These are phyloP conservation scores for Penicillium soppii DNA, from an alignment of 495 filamentous ascomycete species.

Conservation along the genomic window DNA sequence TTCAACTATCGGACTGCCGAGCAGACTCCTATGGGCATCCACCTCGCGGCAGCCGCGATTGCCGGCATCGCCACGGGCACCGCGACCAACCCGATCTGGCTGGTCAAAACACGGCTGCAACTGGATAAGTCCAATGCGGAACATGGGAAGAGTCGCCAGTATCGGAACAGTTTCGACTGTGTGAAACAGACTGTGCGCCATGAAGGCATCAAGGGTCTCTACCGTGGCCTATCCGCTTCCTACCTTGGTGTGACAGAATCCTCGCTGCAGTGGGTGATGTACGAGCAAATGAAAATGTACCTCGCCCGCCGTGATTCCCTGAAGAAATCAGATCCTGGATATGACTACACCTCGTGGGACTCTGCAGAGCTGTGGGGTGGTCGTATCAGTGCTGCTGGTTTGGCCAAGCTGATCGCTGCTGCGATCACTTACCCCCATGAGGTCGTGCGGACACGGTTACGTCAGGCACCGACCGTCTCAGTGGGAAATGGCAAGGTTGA, in stretches of 20 bases:
- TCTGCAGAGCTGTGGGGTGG: slow-evolving; percentile 47
- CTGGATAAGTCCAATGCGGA: slow-evolving; percentile 51
- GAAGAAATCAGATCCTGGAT: slow-evolving; percentile 23
- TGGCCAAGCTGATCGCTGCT: slow-evolving; percentile 56
- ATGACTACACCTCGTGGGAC: slow-evolving; percentile 42
- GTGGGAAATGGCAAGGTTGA: slow-evolving; percentile 28
- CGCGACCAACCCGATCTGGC: slow-evolving; percentile 60
- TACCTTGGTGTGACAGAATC: slow-evolving; percentile 58
- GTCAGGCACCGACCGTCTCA: slow-evolving; percentile 52
- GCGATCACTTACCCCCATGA: slow-evolving; percentile 60
- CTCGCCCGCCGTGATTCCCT: slow-evolving; percentile 42
- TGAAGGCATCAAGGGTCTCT: slow-evolving; percentile 54
- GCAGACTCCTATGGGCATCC: slow-evolving; percentile 46
- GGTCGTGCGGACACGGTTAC: slow-evolving; percentile 53
- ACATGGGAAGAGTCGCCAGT: slow-evolving; percentile 44
- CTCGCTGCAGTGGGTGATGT: slow-evolving; percentile 58
- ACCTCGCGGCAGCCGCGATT: slow-evolving; percentile 49
- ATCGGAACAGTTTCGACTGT: slow-evolving; percentile 56
- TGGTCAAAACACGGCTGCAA: slow-evolving; percentile 59
- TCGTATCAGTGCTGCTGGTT: slow-evolving; percentile 49
- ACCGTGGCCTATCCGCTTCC: slow-evolving; percentile 54
- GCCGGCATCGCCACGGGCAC: slow-evolving; percentile 61
- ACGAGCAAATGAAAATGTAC: slow-evolving; percentile 55
- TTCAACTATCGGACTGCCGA: slow-evolving; percentile 42
- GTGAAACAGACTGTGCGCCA: slow-evolving; percentile 51